A percentile compares a stretch with the other conserved stretches of the same genome.
phyloP scores from a whole-genome alignment of 768 basidiomycete genomes.

The Leccinum arenicola region DNA sequence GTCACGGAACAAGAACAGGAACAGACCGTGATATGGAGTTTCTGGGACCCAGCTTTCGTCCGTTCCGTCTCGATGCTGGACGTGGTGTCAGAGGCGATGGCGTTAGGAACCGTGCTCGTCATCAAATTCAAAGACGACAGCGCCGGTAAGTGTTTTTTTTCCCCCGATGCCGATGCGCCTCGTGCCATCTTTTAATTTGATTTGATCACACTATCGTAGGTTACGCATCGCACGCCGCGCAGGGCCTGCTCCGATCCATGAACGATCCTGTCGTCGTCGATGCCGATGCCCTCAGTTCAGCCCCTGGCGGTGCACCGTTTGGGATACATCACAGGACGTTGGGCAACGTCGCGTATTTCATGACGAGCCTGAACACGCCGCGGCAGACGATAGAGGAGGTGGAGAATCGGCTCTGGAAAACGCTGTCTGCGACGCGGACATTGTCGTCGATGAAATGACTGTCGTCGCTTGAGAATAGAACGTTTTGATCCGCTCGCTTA shows the following conservation, averaged over 20 bases:
- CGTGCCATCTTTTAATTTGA: background rate
- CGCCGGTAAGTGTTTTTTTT: slow-evolving; percentile 44
- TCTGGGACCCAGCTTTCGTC: slow-evolving; percentile 82
- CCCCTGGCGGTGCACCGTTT: slow-evolving; percentile 56
- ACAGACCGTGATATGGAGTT: slow-evolving; percentile 63
- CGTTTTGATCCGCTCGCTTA: no score
- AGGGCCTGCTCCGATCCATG: slow-evolving; percentile 54
- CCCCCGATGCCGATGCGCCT: background rate
- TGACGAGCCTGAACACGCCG: slow-evolving; percentile 80
- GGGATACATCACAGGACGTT: slow-evolving; percentile 84
- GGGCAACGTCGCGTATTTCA: slow-evolving; percentile 91
- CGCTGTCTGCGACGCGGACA: slow-evolving; percentile 14
- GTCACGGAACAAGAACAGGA: background rate
- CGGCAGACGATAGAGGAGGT: slow-evolving; percentile 50
- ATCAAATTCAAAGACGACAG: slow-evolving; percentile 64
- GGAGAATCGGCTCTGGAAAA: slow-evolving; percentile 59
- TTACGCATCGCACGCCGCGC: slow-evolving; percentile 63
- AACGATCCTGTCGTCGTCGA: slow-evolving; percentile 28
- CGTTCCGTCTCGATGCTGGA: slow-evolving; percentile 51
- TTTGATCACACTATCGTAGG: slow-evolving; percentile 31
- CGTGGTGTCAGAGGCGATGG: slow-evolving; percentile 74
- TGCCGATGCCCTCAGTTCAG: slow-evolving; percentile 31
- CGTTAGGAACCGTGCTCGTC: slow-evolving; percentile 81
- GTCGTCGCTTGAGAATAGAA: no score
- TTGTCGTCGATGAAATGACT: no score